Evolutionary conservation across 257 asterid genomes (phyloP).

Genomic region (Lycium ferocissimum): DNA sequence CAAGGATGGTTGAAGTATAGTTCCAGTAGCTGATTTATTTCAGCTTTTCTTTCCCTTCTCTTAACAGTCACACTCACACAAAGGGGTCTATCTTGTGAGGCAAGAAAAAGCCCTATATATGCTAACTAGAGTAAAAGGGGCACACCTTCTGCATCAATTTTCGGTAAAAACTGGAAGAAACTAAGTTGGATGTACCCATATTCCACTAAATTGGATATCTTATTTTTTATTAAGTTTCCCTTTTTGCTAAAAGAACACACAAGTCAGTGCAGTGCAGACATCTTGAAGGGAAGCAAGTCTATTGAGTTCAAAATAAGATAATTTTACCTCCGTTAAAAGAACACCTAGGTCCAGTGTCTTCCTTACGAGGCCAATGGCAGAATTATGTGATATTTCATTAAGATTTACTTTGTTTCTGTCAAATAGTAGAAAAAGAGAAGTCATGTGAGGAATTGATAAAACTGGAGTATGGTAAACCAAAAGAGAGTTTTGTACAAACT

Average conservation of each 20-base stretch:
- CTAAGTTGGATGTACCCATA: neutral
- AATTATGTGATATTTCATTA: constrained; percentile 91
- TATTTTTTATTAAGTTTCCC: neutral
- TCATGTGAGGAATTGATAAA: constrained; percentile 28
- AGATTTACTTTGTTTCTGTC: constrained; percentile 85
- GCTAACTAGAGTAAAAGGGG: neutral
- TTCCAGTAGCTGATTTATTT: neutral
- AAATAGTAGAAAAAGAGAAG: constrained; percentile 33
- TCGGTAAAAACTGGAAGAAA: neutral
- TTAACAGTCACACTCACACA: neutral
- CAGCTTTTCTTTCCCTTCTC: neutral
- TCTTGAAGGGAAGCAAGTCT: constrained; percentile 27
- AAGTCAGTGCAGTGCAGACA: neutral
- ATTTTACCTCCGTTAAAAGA: constrained; percentile 86
- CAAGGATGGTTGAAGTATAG: neutral
- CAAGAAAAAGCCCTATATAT: neutral
- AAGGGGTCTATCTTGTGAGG: constrained; percentile 6
- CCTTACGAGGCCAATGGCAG: constrained; percentile 88
- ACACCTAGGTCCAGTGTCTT: constrained; percentile 77
- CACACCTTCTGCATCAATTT: neutral
- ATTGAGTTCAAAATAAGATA: constrained; percentile 27
- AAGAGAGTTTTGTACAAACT: constrained; percentile 54
- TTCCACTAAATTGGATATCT: neutral
- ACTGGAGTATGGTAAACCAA: constrained; percentile 14
- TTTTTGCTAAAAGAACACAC: constrained; percentile 17